Percentiles rank a stretch among this genome's conserved stretches.
These are phyloP conservation scores for Colletotrichum chlorophyti DNA, from an alignment of 2,329 filamentous ascomycete genomes.

Conservation along the genomic window DNA sequence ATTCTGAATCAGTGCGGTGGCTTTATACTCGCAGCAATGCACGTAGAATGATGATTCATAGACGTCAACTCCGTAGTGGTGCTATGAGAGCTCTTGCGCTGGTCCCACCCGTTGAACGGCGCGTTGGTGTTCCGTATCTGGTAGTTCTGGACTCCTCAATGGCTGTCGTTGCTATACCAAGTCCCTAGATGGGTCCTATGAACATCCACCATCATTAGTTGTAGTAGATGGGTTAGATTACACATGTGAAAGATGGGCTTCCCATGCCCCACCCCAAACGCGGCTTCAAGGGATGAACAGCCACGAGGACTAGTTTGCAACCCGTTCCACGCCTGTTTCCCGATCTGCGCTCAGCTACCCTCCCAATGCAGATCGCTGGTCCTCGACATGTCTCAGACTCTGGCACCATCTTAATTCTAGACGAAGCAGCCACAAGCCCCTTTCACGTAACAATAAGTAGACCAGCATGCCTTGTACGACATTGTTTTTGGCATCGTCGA, in stretches of 20 bases:
- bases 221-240: background rate
- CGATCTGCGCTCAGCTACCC: conserved; percentile 2
- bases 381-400: background rate
- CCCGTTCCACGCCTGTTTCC: conserved; percentile 10
- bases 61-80: background rate
- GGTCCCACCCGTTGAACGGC: no score
- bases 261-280: background rate
- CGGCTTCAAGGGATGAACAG: background rate
- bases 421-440: no score
- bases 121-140: no score
- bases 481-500: background rate
- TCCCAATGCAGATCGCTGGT: background rate
- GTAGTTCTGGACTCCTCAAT: no score
- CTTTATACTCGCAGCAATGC: background rate
- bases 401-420: no score
- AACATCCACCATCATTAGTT: background rate
- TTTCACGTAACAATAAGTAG: background rate
- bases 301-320: background rate
- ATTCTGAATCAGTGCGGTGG: background rate
- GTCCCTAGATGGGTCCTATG: no score
- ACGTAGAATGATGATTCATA: conserved; percentile 19
- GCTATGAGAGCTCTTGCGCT: no score
- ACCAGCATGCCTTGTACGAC: background rate
- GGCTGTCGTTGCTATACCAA: no score
- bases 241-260: background rate